Evolutionary conservation across 2,329 filamentous ascomycete genomes (phyloP).

Genomic region (Scolecobasidium constrictum): DNA sequence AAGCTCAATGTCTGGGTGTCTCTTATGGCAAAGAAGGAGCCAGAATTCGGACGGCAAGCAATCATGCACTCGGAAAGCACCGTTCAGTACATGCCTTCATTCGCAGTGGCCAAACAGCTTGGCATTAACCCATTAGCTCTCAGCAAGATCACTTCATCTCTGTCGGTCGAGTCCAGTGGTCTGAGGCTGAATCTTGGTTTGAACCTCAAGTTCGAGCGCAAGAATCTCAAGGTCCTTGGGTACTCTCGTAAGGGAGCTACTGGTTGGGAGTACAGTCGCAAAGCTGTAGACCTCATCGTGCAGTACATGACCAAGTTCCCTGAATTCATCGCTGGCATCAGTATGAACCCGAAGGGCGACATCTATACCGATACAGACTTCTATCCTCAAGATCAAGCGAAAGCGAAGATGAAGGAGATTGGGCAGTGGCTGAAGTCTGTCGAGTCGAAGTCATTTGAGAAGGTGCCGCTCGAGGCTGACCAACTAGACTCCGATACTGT

Average conservation of each 20-base stretch:
- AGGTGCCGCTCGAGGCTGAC: slow-evolving; percentile 90
- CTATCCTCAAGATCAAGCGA: slow-evolving; percentile 64
- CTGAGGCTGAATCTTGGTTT: slow-evolving; percentile 81
- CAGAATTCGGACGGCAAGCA: slow-evolving; percentile 68
- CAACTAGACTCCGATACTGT: slow-evolving; percentile 91
- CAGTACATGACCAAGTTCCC: slow-evolving; percentile 92
- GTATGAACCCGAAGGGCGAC: slow-evolving; percentile 73
- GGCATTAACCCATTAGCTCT: slow-evolving; percentile 75
- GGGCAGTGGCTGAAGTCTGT: slow-evolving; percentile 84
- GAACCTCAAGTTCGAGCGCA: slow-evolving; percentile 93
- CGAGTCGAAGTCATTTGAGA: slow-evolving; percentile 84
- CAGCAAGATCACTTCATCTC: slow-evolving; percentile 93
- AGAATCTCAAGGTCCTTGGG: slow-evolving; percentile 89
- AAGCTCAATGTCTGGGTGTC: slow-evolving; percentile 74
- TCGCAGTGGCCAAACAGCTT: slow-evolving; percentile 73
- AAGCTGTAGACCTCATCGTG: slow-evolving; percentile 68
- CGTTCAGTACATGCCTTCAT: slow-evolving; percentile 76
- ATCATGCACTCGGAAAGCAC: slow-evolving; percentile 58
- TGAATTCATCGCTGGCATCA: slow-evolving; percentile 85
- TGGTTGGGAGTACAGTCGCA: slow-evolving; percentile 92
- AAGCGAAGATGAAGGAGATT: slow-evolving; percentile 82
- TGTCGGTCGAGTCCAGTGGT: slow-evolving; percentile 72
- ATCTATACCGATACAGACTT: slow-evolving; percentile 78
- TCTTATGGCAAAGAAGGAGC: slow-evolving; percentile 59
- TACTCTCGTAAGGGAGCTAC: slow-evolving; percentile 79